Conservation (phyloP, 805 yeast genomes). For the Lipomyces chichibuensis region DNA sequence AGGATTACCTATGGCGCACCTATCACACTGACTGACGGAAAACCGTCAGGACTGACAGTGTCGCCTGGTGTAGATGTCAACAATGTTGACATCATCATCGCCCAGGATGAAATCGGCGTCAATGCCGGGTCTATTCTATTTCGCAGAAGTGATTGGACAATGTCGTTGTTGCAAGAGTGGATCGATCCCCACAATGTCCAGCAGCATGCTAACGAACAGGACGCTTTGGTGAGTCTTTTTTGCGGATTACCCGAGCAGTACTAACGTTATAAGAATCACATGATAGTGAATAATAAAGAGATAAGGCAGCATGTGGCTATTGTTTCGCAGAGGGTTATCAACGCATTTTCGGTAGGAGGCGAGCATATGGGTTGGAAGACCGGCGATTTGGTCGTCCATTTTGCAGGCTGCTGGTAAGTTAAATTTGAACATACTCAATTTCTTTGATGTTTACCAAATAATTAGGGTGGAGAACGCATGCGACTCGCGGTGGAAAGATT, state of each 20-base stretch:
- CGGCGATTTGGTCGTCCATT: constrained; percentile 30
- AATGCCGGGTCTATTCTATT: constrained; percentile 77
- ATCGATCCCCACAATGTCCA: constrained; percentile 87
- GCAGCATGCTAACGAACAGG: constrained; percentile 81
- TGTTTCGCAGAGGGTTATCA: constrained; percentile 28
- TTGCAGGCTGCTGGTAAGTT: constrained; percentile 31
- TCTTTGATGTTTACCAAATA: background rate
- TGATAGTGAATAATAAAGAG: constrained; percentile 39
- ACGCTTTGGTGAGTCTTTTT: constrained; percentile 62
- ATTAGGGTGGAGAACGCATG: constrained; percentile 25
- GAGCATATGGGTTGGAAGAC: constrained; percentile 26
- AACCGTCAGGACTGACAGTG: constrained; percentile 7
- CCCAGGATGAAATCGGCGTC: constrained; percentile 88
- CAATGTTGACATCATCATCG: constrained; percentile 63
- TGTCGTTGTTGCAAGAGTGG: constrained; percentile 71
- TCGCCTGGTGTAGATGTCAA: constrained; percentile 12
- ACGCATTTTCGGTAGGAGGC: constrained; percentile 19
- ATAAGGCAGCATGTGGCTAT: constrained; percentile 25
- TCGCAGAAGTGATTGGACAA: constrained; percentile 71
- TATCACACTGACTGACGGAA: constrained; percentile 13
- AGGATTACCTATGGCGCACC: constrained; percentile 34
- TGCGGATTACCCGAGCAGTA: constrained; percentile 11
- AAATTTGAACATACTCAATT: background rate
- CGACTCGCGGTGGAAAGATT: constrained; percentile 28
- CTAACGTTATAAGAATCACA: constrained; percentile 49